Percentiles rank a stretch among this genome's conserved stretches.
Evolutionary conservation across 306 rosid genomes (phyloP).

Genomic region (Fragaria iinumae): DNA sequence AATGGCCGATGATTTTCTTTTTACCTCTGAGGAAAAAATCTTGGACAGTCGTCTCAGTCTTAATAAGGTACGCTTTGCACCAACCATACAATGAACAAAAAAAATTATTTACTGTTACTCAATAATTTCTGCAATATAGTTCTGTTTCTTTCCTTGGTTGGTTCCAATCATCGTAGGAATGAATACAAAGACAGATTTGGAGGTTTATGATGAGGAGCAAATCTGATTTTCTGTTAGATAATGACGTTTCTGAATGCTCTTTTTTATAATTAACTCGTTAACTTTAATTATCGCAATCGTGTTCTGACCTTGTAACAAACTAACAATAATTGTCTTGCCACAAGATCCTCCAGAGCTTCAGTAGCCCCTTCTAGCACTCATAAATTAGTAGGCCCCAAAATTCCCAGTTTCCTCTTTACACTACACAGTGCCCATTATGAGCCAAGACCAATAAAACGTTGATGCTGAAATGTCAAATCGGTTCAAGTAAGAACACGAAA

Average conservation of each 20-base stretch:
- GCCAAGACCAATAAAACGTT: conserved; percentile 34
- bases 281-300: too few species aligned
- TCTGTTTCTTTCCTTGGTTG: too few species aligned
- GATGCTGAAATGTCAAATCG: conserved; percentile 55
- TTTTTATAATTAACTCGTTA: conserved; percentile 10
- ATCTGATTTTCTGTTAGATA: conserved; percentile 31
- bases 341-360: conserved; percentile 18
- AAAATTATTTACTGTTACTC: not conserved
- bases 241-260: conserved; percentile 56
- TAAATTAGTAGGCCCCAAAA: conserved; percentile 54
- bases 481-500: conserved; percentile 42
- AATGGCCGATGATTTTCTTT: conserved; percentile 76
- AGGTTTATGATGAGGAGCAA: conserved; percentile 2
- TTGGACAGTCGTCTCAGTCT: conserved; percentile 82
- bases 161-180: conserved; percentile 29
- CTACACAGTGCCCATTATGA: conserved; percentile 36
- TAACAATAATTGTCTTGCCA: conserved; percentile 15
- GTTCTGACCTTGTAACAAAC: not conserved
- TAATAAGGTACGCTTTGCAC: conserved; percentile 53
- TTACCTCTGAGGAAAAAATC: conserved; percentile 73
- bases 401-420: conserved; percentile 43
- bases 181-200: conserved; percentile 20
- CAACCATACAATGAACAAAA: not conserved
- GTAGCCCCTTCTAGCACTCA: conserved; percentile 5
- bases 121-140: not conserved